Evolutionary conservation across 345 rosid genomes (phyloP), one percentile per base, ranked within the genome.

Genomic region (Pseudoturritis turrita): DNA sequence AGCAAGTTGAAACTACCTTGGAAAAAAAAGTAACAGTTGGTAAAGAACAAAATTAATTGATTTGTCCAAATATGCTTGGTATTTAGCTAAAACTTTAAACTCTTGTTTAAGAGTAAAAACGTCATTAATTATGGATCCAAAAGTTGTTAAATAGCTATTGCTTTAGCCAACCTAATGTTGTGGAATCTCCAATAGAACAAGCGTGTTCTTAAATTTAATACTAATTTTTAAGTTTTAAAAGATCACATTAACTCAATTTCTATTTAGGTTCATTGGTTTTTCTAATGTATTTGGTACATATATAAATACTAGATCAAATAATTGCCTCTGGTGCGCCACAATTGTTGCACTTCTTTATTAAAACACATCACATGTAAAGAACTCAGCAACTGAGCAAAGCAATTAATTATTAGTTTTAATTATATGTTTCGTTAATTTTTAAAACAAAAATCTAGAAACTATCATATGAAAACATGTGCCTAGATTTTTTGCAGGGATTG

Each of bases 311-410:
- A n/a, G n/a, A 26, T 14, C 69, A 43, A n/a, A 72, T 65, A 71
- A 22, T 64, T 49, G 65, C 40, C 49, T 47, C 17, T 54, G 57
- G 50, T 73, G 77, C 31, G 65, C 40, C 71, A 65, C 43, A 65
- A 46, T 39, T 33, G 77, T 49, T 74, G 50, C 55, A 58, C 46
- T 59, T 40, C 39, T 74, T 58, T 58, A 56, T 39, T 49, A 7
- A 49, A 74, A 58, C 73, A 74, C 55, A 66, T 50, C 78, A 74
- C 62, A 49, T 74, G 78, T 68, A 50, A 74, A 62, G 62, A 66
- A 67, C 72, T 47, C 62, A 58, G 15, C 39, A 22, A 62, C 23
- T 44, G 15, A 23, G 40, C 26, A 58, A 66, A 65, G 29, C 56
- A 69, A 69, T 45, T 45, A n/a, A 69, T 68, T 11, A 33, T 33